Conservation (phyloP, 1,284 basidiomycete species). For the Tilletia indica region DNA sequence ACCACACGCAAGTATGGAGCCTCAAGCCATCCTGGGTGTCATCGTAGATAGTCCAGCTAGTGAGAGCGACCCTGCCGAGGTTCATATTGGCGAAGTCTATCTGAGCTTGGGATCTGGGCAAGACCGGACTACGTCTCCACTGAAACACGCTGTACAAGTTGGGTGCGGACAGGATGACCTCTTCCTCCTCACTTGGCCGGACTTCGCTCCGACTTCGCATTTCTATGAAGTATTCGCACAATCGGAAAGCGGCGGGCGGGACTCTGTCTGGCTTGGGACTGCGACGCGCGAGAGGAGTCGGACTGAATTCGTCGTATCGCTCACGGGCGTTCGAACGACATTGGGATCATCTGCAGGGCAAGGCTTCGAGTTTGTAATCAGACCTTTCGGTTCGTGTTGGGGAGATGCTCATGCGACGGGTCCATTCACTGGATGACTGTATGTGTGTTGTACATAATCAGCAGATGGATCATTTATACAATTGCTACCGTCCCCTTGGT, state of each 20-base stretch:
- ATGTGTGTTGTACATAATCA: too few species aligned
- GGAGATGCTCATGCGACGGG: too few species aligned
- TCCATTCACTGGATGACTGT: too few species aligned
- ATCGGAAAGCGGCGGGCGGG: neutral
- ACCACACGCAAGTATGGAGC: neutral
- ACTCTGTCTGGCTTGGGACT: neutral
- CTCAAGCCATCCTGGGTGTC: constrained; percentile 14
- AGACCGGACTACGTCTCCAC: neutral
- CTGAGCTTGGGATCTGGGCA: neutral
- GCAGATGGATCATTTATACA: too few species aligned
- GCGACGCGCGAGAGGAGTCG: constrained; percentile 17
- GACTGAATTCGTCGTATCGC: neutral
- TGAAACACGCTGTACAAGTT: neutral
- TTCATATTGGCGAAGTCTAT: neutral
- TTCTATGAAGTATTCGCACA: constrained; percentile 24
- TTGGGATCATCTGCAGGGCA: too few species aligned
- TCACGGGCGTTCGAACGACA: neutral
- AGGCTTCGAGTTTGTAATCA: too few species aligned
- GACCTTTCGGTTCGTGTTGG: too few species aligned
- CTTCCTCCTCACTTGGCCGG: constrained; percentile 22
- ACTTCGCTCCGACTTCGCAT: constrained; percentile 21
- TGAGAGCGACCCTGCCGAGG: neutral
- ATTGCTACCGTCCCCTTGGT: too few species aligned
- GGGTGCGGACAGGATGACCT: neutral
- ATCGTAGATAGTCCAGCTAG: neutral